Conservation (phyloP, 768 basidiomycete genomes). For the Amanita thiersii region DNA sequence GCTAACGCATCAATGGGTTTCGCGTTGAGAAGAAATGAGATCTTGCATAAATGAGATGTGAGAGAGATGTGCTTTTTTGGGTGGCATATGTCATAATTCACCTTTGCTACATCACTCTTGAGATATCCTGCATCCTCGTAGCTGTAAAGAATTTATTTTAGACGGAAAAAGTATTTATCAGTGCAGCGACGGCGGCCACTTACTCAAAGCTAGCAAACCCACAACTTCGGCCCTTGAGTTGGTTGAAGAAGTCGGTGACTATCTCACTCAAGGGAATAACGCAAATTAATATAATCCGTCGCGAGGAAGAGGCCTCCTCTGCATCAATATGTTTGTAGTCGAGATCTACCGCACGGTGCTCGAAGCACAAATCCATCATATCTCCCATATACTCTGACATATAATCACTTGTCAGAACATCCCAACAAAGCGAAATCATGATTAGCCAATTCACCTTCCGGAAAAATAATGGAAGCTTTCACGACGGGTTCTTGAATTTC, state of each 20-base stretch:
- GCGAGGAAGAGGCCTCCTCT: constrained; percentile 33
- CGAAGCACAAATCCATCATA: constrained; percentile 92
- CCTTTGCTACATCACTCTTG: constrained; percentile 76
- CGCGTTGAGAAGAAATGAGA: constrained; percentile 84
- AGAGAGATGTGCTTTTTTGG: background rate
- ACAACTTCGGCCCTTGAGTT: constrained; percentile 86
- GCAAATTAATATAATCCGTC: constrained; percentile 77
- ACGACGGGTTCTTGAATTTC: constrained; percentile 91
- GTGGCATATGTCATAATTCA: constrained; percentile 18
- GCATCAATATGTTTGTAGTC: constrained; percentile 80
- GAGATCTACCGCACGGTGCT: constrained; percentile 75
- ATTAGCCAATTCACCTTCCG: constrained; percentile 53
- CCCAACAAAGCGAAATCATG: background rate
- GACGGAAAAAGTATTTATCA: background rate
- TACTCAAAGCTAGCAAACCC: constrained; percentile 92
- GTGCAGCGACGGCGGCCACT: constrained; percentile 18
- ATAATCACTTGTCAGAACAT: background rate
- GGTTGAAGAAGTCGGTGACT: constrained; percentile 92
- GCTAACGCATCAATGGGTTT: constrained; percentile 92
- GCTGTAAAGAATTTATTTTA: constrained; percentile 29
- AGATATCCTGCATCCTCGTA: constrained; percentile 94
- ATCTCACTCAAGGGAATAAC: constrained; percentile 86
- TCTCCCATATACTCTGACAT: constrained; percentile 80
- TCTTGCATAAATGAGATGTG: constrained; percentile 34
- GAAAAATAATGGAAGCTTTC: constrained; percentile 89